Base-by-base conservation (phyloP, 2,329 filamentous ascomycete species). In the Colletotrichum sublineola region DNA sequence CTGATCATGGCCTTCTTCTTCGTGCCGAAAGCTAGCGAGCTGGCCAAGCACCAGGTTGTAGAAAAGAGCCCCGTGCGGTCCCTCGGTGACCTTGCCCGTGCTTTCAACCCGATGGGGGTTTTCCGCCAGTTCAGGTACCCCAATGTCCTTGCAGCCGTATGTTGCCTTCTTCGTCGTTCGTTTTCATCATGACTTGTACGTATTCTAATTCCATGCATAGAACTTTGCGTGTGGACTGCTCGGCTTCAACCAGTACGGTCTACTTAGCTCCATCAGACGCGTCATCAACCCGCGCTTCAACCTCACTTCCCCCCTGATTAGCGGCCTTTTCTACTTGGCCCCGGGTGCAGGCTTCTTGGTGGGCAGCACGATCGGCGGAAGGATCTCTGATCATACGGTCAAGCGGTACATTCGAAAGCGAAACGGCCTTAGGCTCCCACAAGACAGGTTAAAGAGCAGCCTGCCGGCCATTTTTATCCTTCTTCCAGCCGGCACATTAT, bases 191-290 rank as follows among this genome's bases (percentile, higher is more conserved):
- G 11, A 9, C 20, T 24, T 18, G 2, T 11, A 2, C 18, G 42
- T 40, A 29, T 31, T 9, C 55, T 67, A 24, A 67, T 12, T 12
- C 15, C 8, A 3, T 20, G 29, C 15, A 8, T 7, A 74, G 71
- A 73, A 74, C 50, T 52, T 74, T 4, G 61, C 73, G 2, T 74
- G 73, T 8, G 73, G 73, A 2, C 36, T 75, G 44, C 83, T 94
- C 0, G 88, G 93, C 9, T 94, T 90, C 89, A 93, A 93, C 79
- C 92, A 93, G 82, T 93, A 93, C 80, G 87, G 86, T 3, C 85
- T 93, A 0, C 84, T 93, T 6, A 93, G 90, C 0, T 89, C 89
- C 0, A 93, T 93, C 73, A 89, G 91, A 40, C 92, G 92, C 76
- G 88, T 93, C 20, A 84, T 94, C 24, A 93, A 93, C 76, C 91